A percentile compares a stretch with the other conserved stretches of the same genome.
Conservation (phyloP, 2,329 filamentous ascomycete species). For the Penicillium sp. region DNA sequence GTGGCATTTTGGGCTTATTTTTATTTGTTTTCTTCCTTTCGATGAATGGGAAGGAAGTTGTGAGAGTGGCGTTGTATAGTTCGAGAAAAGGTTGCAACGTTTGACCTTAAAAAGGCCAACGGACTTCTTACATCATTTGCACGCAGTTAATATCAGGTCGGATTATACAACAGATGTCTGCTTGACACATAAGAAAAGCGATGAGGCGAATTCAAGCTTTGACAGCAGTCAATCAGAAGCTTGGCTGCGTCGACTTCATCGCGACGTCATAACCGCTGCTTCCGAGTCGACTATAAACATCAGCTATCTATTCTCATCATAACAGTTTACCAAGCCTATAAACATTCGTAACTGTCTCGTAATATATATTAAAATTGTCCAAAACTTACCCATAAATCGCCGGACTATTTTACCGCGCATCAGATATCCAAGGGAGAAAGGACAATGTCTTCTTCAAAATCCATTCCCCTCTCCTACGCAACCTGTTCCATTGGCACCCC, state of each 20-base stretch:
- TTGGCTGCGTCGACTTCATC: slow-evolving; percentile 10
- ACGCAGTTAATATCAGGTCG: not conserved
- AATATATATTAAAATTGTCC: not conserved
- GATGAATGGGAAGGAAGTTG: not conserved
- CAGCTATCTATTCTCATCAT: not conserved
- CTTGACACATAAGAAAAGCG: not conserved
- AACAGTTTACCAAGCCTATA: no score
- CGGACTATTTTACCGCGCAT: not conserved
- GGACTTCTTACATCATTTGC: not conserved
- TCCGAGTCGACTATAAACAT: not conserved
- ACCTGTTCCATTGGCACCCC: slow-evolving; percentile 49
- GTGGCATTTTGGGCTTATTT: slow-evolving; percentile 24
- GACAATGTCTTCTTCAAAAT: not conserved
- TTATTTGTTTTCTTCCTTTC: not conserved
- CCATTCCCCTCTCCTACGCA: slow-evolving; percentile 46
- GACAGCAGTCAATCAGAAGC: not conserved
- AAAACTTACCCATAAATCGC: no score
- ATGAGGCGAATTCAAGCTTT: slow-evolving; percentile 6
- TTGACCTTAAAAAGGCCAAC: not conserved
- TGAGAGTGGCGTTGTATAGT: not conserved
- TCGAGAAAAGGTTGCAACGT: not conserved
- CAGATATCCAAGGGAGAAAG: not conserved
- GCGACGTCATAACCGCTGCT: slow-evolving; percentile 21
- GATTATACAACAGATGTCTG: not conserved
- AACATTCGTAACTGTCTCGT: not conserved